A percentile compares a stretch with the other conserved stretches of the same genome.
Conservation (phyloP, 306 rosid species). For the Senna siamea region DNA sequence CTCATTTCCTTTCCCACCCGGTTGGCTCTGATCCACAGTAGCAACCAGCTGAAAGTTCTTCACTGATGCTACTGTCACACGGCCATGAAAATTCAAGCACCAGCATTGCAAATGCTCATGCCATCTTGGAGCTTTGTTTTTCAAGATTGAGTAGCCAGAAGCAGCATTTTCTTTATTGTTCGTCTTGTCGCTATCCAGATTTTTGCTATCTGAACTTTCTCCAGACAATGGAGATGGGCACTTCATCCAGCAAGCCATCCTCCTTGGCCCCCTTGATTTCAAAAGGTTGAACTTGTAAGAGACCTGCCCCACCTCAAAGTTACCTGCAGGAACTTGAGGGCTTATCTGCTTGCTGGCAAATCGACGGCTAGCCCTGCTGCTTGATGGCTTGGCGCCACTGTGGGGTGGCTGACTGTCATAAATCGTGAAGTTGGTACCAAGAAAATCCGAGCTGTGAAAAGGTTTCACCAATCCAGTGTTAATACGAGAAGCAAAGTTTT, state of each 20-base stretch:
- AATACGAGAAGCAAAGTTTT: slow-evolving; percentile 6
- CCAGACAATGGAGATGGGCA: slow-evolving; percentile 58
- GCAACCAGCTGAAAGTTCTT: slow-evolving; percentile 97
- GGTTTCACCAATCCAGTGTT: slow-evolving; percentile 23
- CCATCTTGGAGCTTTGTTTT: slow-evolving; percentile 98
- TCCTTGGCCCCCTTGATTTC: slow-evolving; percentile 98
- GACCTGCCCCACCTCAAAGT: slow-evolving; percentile 89
- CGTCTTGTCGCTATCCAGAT: slow-evolving; percentile 39
- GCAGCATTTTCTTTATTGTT: slow-evolving; percentile 45
- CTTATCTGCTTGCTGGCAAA: slow-evolving; percentile 96
- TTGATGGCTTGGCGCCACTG: slow-evolving; percentile 87
- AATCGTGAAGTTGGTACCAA: slow-evolving; percentile 91
- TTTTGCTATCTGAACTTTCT: slow-evolving; percentile 47
- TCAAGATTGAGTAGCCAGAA: slow-evolving; percentile 65
- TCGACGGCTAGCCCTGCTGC: slow-evolving; percentile 79
- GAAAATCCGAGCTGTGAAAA: slow-evolving; percentile 89
- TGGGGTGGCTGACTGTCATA: slow-evolving; percentile 92
- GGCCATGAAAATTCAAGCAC: slow-evolving; percentile 99
- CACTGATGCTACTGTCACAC: slow-evolving; percentile 93
- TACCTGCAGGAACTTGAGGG: slow-evolving; percentile 95
- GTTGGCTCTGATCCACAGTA: slow-evolving; percentile 81
- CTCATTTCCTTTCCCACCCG: slow-evolving; percentile 90
- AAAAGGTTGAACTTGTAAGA: slow-evolving; percentile 91
- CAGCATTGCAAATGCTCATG: slow-evolving; percentile 95
- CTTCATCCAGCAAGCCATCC: slow-evolving; percentile 80